phyloP scores from a whole-genome alignment of 495 filamentous ascomycete genomes.

The Tricharina praecox region DNA sequence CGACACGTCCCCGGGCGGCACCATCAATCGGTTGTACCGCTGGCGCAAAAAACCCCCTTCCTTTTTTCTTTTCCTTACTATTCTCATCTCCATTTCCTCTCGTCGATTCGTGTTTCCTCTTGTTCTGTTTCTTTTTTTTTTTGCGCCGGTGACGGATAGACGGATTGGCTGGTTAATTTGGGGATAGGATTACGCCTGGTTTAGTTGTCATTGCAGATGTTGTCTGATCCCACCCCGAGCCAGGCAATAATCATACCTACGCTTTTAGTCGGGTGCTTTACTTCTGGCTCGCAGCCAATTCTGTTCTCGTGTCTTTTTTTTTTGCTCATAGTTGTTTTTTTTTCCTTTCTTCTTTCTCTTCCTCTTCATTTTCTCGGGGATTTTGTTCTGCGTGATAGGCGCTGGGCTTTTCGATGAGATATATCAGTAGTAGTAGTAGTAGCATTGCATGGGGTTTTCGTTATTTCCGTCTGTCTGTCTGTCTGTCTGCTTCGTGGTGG shows the following conservation, averaged over 20 bases:
- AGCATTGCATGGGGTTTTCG: constrained; percentile 4
- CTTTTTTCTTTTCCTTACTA: not conserved
- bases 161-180: constrained; percentile 2
- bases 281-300: not conserved
- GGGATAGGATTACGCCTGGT: not conserved
- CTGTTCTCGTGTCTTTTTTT: constrained; percentile 1
- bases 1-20: not conserved
- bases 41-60: not conserved
- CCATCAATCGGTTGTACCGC: not conserved
- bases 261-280: not conserved
- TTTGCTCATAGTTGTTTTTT: not conserved
- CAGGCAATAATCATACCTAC: not conserved
- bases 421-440: constrained; percentile 15
- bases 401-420: not conserved
- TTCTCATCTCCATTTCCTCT: not conserved
- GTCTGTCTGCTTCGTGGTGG: not conserved
- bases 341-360: constrained; percentile 3
- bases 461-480: not conserved
- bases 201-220: not conserved
- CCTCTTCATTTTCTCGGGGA: not conserved
- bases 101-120: not conserved
- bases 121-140: not conserved
- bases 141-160: not conserved
- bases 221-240: not conserved
- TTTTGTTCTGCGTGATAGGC: constrained; percentile 1